These are phyloP conservation scores for Capsicum rhomboideum DNA, from an alignment of 257 asterid genomes.

Conservation along the genomic window DNA sequence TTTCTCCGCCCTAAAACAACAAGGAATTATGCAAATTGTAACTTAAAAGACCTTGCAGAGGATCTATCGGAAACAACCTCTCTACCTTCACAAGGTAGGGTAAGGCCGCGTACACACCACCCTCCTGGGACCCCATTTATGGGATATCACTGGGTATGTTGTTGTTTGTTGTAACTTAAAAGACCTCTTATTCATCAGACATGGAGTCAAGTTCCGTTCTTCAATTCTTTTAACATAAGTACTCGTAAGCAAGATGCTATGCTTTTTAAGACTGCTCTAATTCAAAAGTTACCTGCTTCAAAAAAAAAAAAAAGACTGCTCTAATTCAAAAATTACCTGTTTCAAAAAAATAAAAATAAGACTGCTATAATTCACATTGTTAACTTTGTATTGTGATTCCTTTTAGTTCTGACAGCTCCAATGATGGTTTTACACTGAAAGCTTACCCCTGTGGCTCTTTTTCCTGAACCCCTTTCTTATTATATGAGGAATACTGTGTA, in stretches of 20 bases:
- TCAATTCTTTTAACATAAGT: not conserved
- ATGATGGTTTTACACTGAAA: not conserved
- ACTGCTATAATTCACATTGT: not conserved
- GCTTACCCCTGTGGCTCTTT: not conserved
- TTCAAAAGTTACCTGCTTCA: too few relatives aligned
- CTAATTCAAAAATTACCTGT: too few relatives aligned
- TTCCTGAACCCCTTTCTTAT: not conserved
- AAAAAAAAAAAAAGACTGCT: too few relatives aligned
- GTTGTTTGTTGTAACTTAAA: not conserved
- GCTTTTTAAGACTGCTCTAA: not conserved
- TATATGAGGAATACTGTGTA: not conserved
- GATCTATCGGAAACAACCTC: too few relatives aligned
- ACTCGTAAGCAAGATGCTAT: not conserved
- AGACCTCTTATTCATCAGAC: not conserved
- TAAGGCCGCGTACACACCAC: too few relatives aligned
- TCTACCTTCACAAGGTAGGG: too few relatives aligned
- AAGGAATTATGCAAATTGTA: not conserved
- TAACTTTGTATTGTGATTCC: not conserved
- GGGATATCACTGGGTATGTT: too few relatives aligned
- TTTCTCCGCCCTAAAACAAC: not conserved
- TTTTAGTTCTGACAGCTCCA: not conserved
- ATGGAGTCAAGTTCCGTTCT: not conserved
- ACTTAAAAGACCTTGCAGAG: not conserved
- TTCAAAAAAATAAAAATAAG: too few relatives aligned
- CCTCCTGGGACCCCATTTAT: too few relatives aligned